phyloP scores from a whole-genome alignment of 805 yeast species.

The Pichia sporocuriosa region DNA sequence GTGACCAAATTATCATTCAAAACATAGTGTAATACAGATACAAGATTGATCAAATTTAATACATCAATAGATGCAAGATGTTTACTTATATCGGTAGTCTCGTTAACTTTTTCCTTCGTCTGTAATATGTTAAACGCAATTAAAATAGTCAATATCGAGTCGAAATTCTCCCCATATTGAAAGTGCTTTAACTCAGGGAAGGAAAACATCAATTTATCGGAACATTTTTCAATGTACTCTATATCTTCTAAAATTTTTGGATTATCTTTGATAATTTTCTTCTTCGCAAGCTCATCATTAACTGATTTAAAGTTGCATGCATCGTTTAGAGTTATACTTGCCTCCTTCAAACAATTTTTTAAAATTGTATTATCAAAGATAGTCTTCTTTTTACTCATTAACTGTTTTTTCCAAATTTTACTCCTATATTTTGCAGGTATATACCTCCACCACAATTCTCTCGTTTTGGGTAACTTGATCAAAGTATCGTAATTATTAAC shows the following conservation, averaged over 20 bases:
- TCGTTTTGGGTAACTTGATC: conserved; percentile 32
- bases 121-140: conserved; percentile 19
- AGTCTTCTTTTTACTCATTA: conserved; percentile 32
- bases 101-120: conserved; percentile 10
- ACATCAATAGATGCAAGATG: conserved; percentile 15
- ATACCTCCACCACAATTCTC: conserved; percentile 60
- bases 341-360: conserved; percentile 12
- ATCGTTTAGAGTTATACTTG: conserved; percentile 19
- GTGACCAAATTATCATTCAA: conserved; percentile 20
- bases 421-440: conserved; percentile 39
- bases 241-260: conserved; percentile 12
- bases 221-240: conserved; percentile 19
- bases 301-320: conserved; percentile 28
- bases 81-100: no score
- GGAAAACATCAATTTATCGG: conserved; percentile 20
- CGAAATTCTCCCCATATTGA: conserved; percentile 27
- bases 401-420: conserved; percentile 44
- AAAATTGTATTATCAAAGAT: conserved; percentile 6
- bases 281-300: conserved; percentile 14
- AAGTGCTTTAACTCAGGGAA: conserved; percentile 26
- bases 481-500: conserved; percentile 31
- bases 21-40: conserved; percentile 24
- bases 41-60: conserved; percentile 18
- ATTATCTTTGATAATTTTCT: conserved; percentile 14
- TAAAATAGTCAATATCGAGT: conserved; percentile 22